These are phyloP conservation scores for Phytophthora idaei DNA, from an alignment of 352 stramenopile genomes.

Conservation along the genomic window DNA sequence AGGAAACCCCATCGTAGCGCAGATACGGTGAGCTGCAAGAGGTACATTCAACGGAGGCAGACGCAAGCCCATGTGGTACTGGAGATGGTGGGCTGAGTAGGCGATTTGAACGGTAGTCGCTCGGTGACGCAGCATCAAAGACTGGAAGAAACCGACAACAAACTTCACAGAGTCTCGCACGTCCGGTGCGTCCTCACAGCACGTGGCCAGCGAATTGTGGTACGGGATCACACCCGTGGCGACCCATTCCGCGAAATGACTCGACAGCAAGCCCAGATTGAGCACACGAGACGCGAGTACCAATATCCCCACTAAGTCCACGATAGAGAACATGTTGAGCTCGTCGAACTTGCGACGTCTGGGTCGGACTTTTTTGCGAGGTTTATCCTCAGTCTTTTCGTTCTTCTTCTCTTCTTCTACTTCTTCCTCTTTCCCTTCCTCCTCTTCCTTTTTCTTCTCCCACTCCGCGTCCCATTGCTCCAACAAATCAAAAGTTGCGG, in stretches of 20 bases:
- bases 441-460: conserved; percentile 36
- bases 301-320: conserved; percentile 67
- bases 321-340: conserved; percentile 50
- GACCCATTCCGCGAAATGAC: conserved; percentile 74
- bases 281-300: conserved; percentile 66
- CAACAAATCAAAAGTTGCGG: conserved; percentile 62
- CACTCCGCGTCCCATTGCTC: conserved; percentile 72
- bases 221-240: conserved; percentile 61
- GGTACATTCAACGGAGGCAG: conserved; percentile 75
- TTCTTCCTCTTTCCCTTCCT: conserved; percentile 6
- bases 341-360: conserved; percentile 31
- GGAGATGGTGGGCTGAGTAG: conserved; percentile 60
- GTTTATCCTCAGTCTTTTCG: conserved; percentile 3
- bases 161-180: conserved; percentile 54
- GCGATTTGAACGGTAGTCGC: conserved; percentile 47
- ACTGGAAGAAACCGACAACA: conserved; percentile 68
- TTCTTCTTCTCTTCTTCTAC: not conserved
- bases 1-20: conserved; percentile 61
- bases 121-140: conserved; percentile 43
- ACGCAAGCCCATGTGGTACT: conserved; percentile 73
- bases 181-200: conserved; percentile 40
- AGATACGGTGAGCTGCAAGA: conserved; percentile 60
- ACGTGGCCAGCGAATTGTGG: conserved; percentile 64
- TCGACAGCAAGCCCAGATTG: conserved; percentile 64
- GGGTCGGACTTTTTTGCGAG: not conserved